phyloP scores from a whole-genome alignment of 169 alveolate species.

The Plasmodium vivax region DNA sequence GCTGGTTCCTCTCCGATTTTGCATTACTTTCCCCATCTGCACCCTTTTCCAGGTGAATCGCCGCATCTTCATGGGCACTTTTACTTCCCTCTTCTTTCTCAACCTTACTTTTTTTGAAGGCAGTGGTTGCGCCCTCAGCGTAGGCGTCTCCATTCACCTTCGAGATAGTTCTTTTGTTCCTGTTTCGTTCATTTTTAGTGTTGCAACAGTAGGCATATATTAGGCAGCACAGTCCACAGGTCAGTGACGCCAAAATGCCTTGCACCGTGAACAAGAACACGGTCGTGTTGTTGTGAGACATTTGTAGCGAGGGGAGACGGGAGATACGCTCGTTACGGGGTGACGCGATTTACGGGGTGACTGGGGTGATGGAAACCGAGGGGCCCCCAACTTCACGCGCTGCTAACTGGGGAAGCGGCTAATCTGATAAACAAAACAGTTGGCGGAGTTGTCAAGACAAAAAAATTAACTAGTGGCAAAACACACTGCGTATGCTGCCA shows the following conservation, averaged over 20 bases:
- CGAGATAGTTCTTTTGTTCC: constrained; percentile 58
- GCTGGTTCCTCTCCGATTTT: not conserved
- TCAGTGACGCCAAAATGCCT: constrained; percentile 56
- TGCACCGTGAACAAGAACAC: constrained; percentile 55
- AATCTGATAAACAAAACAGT: not conserved
- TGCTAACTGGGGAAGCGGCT: not conserved
- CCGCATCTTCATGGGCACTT: not conserved
- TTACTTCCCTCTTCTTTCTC: constrained; percentile 1
- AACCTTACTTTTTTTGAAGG: constrained; percentile 27
- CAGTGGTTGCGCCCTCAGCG: not conserved
- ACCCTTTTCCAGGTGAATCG: not conserved
- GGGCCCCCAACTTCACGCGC: not conserved
- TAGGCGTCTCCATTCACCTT: not conserved
- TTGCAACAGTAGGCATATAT: constrained; percentile 60
- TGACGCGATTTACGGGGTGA: not conserved
- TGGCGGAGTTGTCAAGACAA: not conserved
- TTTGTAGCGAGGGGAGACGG: not conserved
- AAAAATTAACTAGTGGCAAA: not conserved
- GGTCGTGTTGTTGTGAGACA: constrained; percentile 40
- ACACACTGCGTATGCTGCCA: not conserved
- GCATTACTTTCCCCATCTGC: not conserved
- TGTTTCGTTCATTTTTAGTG: constrained; percentile 2
- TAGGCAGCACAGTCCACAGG: constrained; percentile 67
- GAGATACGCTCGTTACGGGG: not conserved
- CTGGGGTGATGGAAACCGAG: not conserved